Evolutionary conservation across 371 early-diverging fungal genomes (phyloP), one percentile per base, ranked within the genome.

Genomic region (Umbelopsis sp.): DNA sequence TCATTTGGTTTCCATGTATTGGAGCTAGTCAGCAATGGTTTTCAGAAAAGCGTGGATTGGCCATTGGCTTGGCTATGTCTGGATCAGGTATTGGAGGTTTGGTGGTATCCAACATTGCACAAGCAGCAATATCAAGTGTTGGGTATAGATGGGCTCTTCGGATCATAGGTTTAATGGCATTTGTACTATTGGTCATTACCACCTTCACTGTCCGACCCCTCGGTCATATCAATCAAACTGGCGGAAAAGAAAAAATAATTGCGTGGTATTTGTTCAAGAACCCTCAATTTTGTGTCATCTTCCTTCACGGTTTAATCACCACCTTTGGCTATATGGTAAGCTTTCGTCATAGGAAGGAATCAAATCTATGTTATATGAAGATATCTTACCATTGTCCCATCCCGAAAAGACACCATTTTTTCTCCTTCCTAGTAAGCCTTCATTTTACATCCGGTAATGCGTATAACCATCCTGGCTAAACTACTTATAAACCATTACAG

Each of bases 11-110:
- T 44, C 90, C 93, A 1, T 88, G 87, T 51, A 72, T 91, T 14
- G 77, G 87, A 9, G 84, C 91, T 6, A 86, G 90, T 0, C 79
- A 87, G 20, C 90, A 93, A 63, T 93, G 90, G 90, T 94, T 93
- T 69, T 68, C 74, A 53, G 84, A 80, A 63, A 67, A 80, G 50
- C 85, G 93, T 20, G 91, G 91, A 2, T 69, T 92, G 32, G 93
- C 93, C 1, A 86, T 89, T 14, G 94, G 94, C 8, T 69, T 92
- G 10, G 89, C 90, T 14, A 83, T 90, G 70, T 79, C 90, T 5
- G 93, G 94, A 3, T 85, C 86, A 1, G 89, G 89, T 63, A 67
- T 91, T n/a, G 93, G 93, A 50, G 93, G 91, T 29, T 72, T 92
- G 24, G 67, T 78, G 45, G 63, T 91, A n/a, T 80, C 88, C n/a